Conservation (phyloP, 495 filamentous ascomycete species). For the Aspergillus campestris region DNA sequence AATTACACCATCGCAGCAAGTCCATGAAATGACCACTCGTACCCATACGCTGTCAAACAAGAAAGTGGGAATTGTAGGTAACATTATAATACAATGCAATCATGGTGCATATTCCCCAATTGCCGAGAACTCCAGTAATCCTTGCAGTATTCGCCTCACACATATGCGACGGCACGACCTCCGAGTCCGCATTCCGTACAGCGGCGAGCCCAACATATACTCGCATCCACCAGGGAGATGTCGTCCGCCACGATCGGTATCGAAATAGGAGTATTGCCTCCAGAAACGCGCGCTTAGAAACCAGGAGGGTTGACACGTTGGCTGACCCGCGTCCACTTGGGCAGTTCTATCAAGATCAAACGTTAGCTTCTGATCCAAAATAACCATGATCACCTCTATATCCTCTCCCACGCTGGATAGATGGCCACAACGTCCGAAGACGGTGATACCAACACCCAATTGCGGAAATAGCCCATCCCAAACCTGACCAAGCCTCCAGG, state of each 20-base stretch:
- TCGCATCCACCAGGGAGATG: background rate
- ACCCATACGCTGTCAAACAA: constrained; percentile 18
- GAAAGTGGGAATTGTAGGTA: constrained; percentile 24
- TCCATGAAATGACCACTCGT: constrained; percentile 12
- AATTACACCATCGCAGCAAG: background rate
- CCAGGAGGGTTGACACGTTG: constrained; percentile 90
- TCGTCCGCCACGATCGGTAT: background rate
- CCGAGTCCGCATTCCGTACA: background rate
- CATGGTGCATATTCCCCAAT: constrained; percentile 19
- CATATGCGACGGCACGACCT: constrained; percentile 5
- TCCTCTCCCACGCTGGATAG: background rate
- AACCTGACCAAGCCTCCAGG: background rate
- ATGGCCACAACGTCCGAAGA: background rate
- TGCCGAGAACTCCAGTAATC: constrained; percentile 34
- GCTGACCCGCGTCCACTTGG: constrained; percentile 93
- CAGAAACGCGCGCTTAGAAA: constrained; percentile 49
- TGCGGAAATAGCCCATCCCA: background rate
- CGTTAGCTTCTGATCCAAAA: background rate
- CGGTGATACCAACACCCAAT: constrained; percentile 1
- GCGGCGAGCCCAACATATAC: background rate
- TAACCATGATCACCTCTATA: background rate
- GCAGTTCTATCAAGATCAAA: constrained; percentile 53
- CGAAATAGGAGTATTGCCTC: constrained; percentile 3
- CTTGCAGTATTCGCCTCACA: constrained; percentile 18
- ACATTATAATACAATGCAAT: constrained; percentile 7